phyloP scores from a whole-genome alignment of 768 basidiomycete genomes.

The Boletus rex-veris region DNA sequence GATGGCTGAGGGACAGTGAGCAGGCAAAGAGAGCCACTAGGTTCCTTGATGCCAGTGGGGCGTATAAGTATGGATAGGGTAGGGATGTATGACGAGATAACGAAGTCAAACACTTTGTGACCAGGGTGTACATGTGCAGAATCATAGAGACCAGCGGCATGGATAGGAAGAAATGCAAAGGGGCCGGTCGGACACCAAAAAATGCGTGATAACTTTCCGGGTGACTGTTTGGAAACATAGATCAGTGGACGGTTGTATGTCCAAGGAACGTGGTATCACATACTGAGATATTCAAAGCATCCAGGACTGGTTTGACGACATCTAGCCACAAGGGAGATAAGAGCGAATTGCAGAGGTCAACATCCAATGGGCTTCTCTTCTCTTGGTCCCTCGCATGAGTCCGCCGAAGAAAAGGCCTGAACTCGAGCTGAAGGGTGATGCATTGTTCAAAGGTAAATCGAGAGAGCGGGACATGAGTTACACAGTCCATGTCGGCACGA shows the following conservation, averaged over 20 bases:
- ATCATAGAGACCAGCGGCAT: neutral
- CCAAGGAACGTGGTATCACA: neutral
- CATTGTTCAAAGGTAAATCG: neutral
- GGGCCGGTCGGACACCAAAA: neutral
- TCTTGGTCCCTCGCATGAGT: no score
- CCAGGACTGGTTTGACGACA: constrained; percentile 6
- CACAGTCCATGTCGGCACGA: neutral
- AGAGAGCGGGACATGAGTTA: constrained; percentile 1
- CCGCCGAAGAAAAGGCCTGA: no score
- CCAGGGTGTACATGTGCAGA: neutral
- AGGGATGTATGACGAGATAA: neutral
- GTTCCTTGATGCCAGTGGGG: no score
- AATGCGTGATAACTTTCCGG: neutral
- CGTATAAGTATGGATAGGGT: constrained; percentile 10
- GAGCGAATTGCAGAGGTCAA: neutral
- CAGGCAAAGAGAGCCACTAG: no score
- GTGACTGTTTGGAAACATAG: neutral
- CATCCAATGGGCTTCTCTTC: neutral
- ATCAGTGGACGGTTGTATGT: neutral
- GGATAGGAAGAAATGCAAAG: neutral
- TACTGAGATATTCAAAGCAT: constrained; percentile 1
- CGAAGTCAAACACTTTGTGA: neutral
- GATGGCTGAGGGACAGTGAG: constrained; percentile 10
- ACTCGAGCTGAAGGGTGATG: neutral
- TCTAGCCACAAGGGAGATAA: constrained; percentile 8